Evolutionary conservation across 73 alveolate genomes (phyloP).

Genomic region (Symbiodinium pilosum): DNA sequence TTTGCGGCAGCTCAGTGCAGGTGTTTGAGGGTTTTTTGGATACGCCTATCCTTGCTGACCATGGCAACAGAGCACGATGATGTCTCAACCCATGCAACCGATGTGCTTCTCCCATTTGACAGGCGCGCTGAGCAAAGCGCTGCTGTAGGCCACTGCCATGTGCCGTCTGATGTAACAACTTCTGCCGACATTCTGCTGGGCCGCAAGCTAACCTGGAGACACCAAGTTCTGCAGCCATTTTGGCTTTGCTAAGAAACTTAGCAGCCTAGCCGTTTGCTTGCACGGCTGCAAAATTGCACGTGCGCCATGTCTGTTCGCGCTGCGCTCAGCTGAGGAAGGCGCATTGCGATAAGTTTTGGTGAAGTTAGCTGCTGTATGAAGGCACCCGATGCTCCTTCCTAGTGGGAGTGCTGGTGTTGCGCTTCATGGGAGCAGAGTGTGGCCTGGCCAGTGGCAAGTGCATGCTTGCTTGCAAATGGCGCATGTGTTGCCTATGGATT

Average conservation of each 20-base stretch:
- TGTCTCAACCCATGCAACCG: too few relatives aligned
- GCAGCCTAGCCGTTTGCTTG: conserved; percentile 23
- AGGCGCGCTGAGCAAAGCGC: too few relatives aligned
- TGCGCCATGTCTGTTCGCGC: neutral
- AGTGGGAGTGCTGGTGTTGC: conserved; percentile 69
- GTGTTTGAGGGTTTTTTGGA: too few relatives aligned
- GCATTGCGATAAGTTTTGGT: too few relatives aligned
- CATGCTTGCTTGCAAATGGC: neutral
- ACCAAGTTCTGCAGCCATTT: conserved; percentile 1
- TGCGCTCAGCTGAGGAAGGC: neutral
- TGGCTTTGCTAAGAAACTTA: neutral
- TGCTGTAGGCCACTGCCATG: too few relatives aligned
- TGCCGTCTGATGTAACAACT: too few relatives aligned
- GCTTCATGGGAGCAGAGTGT: conserved; percentile 80
- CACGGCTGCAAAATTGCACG: neutral
- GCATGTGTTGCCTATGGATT: neutral
- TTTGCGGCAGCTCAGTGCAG: too few relatives aligned
- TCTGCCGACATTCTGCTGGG: too few relatives aligned
- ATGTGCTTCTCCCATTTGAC: too few relatives aligned
- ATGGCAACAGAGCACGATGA: too few relatives aligned
- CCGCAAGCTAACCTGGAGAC: too few relatives aligned
- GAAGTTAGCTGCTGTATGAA: neutral
- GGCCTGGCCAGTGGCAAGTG: neutral
- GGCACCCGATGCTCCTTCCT: conserved; percentile 80
- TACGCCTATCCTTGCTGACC: too few relatives aligned